Conservation (phyloP, 495 filamentous ascomycete genomes). For the Tuber calosporum region DNA sequence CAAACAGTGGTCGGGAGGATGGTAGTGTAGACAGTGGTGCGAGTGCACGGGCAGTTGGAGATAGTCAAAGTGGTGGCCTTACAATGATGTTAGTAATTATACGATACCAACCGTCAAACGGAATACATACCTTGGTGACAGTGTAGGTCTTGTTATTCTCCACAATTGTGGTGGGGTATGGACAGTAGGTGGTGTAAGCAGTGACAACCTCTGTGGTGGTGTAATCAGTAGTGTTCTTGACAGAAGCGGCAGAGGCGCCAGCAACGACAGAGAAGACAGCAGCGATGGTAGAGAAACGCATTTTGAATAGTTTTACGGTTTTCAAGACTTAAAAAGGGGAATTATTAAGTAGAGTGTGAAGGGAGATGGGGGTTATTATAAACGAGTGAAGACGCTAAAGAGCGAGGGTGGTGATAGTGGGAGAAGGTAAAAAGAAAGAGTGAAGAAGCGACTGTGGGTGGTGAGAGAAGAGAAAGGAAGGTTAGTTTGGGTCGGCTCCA, state of each 20-base stretch:
- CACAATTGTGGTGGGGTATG: constrained; percentile 62
- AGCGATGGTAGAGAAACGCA: constrained; percentile 72
- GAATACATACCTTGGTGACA: constrained; percentile 57
- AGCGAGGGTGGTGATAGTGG: constrained; percentile 13
- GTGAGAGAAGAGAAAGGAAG: constrained; percentile 21
- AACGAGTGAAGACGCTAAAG: constrained; percentile 40
- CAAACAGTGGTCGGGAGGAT: constrained; percentile 45
- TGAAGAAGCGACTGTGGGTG: constrained; percentile 41
- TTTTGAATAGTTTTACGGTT: constrained; percentile 59
- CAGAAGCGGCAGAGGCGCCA: constrained; percentile 42
- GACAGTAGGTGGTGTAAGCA: constrained; percentile 80
- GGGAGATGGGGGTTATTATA: constrained; percentile 25
- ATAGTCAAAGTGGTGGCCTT: constrained; percentile 70
- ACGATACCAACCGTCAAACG: not conserved
- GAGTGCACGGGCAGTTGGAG: constrained; percentile 65
- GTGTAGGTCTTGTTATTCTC: constrained; percentile 68
- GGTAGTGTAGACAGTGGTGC: constrained; percentile 37
- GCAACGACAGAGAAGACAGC: constrained; percentile 58
- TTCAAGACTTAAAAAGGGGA: constrained; percentile 16
- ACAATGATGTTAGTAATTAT: not conserved
- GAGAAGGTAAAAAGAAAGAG: constrained; percentile 17
- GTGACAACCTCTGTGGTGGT: constrained; percentile 70
- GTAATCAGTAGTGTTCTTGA: constrained; percentile 41
- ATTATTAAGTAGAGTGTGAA: constrained; percentile 26
- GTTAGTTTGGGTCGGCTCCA: not conserved